phyloP scores from a whole-genome alignment of 345 rosid species.

The Rhizophora apiculata region DNA sequence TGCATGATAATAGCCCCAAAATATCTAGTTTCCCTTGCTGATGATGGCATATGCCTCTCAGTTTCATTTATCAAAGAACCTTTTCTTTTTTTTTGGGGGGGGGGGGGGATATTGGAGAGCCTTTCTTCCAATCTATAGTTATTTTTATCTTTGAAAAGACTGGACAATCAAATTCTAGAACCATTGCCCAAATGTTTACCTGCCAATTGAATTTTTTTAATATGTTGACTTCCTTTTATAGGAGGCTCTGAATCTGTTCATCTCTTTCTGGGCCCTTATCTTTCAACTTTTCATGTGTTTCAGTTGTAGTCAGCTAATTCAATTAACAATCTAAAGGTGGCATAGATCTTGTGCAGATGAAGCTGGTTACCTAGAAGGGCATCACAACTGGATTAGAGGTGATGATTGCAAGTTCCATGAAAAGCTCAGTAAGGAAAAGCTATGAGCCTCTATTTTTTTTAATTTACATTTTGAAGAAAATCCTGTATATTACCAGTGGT shows the following conservation, averaged over 20 bases:
- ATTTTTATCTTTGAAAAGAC: no score
- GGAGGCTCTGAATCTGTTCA: not conserved
- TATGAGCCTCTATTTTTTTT: constrained; percentile 8
- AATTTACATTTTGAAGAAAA: constrained; percentile 16
- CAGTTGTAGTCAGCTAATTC: not conserved
- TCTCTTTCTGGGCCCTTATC: not conserved
- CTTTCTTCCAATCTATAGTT: no score
- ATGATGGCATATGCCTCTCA: no score
- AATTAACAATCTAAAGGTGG: not conserved
- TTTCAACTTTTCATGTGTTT: not conserved
- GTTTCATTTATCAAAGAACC: no score
- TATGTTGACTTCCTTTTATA: not conserved
- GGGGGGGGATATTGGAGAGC: no score
- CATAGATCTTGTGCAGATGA: constrained; percentile 36
- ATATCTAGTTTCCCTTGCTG: no score
- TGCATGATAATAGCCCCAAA: no score
- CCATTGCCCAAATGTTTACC: no score
- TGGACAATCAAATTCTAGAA: no score
- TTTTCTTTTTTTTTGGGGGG: no score
- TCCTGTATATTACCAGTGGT: constrained; percentile 56
- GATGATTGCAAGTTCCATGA: constrained; percentile 25
- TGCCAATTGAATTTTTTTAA: no score
- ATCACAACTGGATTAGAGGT: constrained; percentile 17
- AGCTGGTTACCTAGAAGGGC: constrained; percentile 36
- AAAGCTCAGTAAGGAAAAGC: constrained; percentile 14